These are phyloP conservation scores for Ceratocystis harringtonii DNA, from an alignment of 2,329 filamentous ascomycete species.

Conservation along the genomic window DNA sequence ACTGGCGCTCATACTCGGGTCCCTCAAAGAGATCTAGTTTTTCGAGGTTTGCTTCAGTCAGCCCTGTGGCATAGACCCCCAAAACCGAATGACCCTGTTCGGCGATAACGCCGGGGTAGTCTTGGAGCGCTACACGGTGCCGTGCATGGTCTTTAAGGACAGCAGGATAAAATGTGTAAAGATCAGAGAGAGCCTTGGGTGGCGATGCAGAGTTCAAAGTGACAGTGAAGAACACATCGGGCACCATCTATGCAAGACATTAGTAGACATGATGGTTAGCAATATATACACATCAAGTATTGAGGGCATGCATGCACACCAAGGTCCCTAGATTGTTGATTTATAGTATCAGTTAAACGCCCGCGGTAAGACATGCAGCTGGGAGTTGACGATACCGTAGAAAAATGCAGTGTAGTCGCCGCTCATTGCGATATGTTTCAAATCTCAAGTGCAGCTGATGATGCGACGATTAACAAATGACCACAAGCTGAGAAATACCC, in stretches of 20 bases:
- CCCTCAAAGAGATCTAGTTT: conserved; percentile 78
- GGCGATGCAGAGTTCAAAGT: conserved; percentile 47
- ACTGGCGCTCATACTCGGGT: conserved; percentile 47
- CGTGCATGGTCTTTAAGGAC: conserved; percentile 61
- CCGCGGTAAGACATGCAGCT: background rate
- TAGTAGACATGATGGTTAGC: conserved; percentile 18
- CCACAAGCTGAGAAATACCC: background rate
- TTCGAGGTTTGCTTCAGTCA: conserved; percentile 61
- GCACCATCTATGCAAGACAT: conserved; percentile 47
- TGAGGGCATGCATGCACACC: conserved; percentile 20
- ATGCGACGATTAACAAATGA: background rate
- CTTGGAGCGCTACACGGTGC: conserved; percentile 48
- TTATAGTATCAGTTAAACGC: conserved; percentile 7
- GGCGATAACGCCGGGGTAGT: conserved; percentile 68
- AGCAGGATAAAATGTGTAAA: conserved; percentile 55
- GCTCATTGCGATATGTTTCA: conserved; percentile 6
- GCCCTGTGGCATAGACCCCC: conserved; percentile 61
- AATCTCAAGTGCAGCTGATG: background rate
- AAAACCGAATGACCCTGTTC: conserved; percentile 44
- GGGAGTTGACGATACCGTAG: conserved; percentile 29
- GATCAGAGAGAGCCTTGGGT: conserved; percentile 34
- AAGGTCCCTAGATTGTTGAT: conserved; percentile 24
- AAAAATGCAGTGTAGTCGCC: conserved; percentile 14
- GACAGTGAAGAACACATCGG: conserved; percentile 71
- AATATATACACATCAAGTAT: background rate